phyloP scores from a whole-genome alignment of 2,329 filamentous ascomycete genomes.

The Hymenoscyphus linearis region DNA sequence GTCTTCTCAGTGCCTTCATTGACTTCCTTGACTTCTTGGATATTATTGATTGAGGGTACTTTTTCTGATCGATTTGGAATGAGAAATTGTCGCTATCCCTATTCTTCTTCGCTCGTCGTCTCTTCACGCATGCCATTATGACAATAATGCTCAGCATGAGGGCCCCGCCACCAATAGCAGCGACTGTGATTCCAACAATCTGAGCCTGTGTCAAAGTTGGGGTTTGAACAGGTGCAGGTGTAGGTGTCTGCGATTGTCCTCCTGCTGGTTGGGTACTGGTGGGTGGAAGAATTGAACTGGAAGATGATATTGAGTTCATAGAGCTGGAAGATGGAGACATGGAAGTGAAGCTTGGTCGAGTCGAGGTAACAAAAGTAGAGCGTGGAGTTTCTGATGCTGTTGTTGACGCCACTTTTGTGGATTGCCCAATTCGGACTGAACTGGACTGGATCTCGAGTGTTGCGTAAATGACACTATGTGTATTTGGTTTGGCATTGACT shows the following conservation, averaged over 20 bases:
- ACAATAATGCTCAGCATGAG: conserved; percentile 44
- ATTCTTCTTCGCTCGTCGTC: conserved; percentile 25
- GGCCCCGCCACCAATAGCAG: conserved; percentile 43
- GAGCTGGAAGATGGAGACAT: conserved; percentile 3
- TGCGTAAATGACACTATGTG: conserved; percentile 53
- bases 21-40: conserved; percentile 11
- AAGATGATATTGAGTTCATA: conserved; percentile 13
- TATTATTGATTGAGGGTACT: conserved; percentile 17
- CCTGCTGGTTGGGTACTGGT: conserved; percentile 4
- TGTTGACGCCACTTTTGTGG: conserved; percentile 14
- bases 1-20: conserved; percentile 16
- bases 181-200: conserved; percentile 54
- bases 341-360: conserved; percentile 1
- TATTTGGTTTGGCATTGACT: conserved; percentile 47
- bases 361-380: conserved; percentile 6
- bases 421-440: conserved; percentile 30
- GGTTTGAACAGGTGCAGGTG: conserved; percentile 13
- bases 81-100: conserved; percentile 32
- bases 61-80: conserved; percentile 28
- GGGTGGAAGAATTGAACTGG: conserved; percentile 10
- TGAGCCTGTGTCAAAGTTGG: conserved; percentile 32
- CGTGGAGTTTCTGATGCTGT: conserved; percentile 11
- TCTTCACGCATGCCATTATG: conserved; percentile 33
- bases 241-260: conserved; percentile 18
- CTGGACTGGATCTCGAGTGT: conserved; percentile 42